Conservation (phyloP, 345 rosid species). For the Turritis glabra region DNA sequence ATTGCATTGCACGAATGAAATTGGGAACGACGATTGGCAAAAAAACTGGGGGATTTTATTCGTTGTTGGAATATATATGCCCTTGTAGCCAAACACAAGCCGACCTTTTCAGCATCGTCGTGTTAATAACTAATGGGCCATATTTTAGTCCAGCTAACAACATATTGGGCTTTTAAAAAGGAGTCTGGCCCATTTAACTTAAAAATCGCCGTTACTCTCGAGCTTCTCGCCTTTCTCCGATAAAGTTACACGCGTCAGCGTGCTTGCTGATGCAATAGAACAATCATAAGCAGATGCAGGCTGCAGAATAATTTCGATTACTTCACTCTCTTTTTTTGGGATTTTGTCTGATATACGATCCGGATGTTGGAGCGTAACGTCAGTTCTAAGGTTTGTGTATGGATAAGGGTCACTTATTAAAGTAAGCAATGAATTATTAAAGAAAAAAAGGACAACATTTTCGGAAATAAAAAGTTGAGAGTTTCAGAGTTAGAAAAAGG, state of each 20-base stretch:
- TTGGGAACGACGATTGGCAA: background rate
- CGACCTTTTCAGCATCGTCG: slow-evolving; percentile 5
- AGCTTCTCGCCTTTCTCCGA: slow-evolving; percentile 2
- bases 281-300: slow-evolving; percentile 16
- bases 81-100: slow-evolving; percentile 39
- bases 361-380: slow-evolving; percentile 4
- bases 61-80: background rate
- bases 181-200: background rate
- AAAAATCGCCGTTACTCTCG: background rate
- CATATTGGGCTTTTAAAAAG: slow-evolving; percentile 4
- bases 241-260: slow-evolving; percentile 29
- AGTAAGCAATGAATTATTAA: slow-evolving; percentile 22
- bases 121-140: background rate
- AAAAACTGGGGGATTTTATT: background rate
- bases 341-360: slow-evolving; percentile 24
- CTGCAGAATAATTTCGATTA: background rate
- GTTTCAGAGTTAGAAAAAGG: slow-evolving; percentile 11
- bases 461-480: slow-evolving; percentile 5
- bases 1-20: slow-evolving; percentile 43
- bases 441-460: slow-evolving; percentile 28
- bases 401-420: slow-evolving; percentile 30
- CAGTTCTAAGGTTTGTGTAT: slow-evolving; percentile 19
- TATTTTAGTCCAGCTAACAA: background rate
- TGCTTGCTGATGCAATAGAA: slow-evolving; percentile 12
- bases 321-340: background rate